Evolutionary conservation across 1,284 basidiomycete species (phyloP), one percentile per base, ranked within the genome.

Genomic region (Schizophyllum amplum): DNA sequence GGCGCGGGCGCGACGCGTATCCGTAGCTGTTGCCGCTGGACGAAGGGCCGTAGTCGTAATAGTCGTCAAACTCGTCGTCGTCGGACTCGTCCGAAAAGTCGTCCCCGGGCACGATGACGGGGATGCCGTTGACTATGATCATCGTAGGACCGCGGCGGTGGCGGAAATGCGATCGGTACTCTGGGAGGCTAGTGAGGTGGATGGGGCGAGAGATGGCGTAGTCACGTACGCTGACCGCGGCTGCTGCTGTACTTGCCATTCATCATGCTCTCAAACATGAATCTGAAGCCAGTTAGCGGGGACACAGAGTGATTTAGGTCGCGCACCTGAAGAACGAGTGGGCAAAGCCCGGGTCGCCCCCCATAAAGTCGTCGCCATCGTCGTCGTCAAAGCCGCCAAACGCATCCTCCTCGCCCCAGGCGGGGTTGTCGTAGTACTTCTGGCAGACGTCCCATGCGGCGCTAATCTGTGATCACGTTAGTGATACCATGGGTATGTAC

Each of bases 261-360:
- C 22, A 74, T 60, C 52, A 68, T 67, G 54, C 71, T 66, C 25
- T 64, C 64, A 54, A 74, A 72, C 65, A 74, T 66, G 57, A 65
- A 72, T 59, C 70, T 71, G 59, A 50, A 24, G 53, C 42, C 15
- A 26, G 33, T 47, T 51, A 55, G 47, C 51, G 22, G 58, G 21
- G 20, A 51, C 25, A 24, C 58, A 24, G 24, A 21, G 52, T 22
- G 17, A 23, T 5, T 9, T n/a, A 47, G 47, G 48, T n/a, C 24
- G 54, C 59, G 54, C 33, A 70, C 71, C 63, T 63, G 60, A 70
- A 72, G 56, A 67, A 72, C 6, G 64, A 42, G 13, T 42, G 61
- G 22, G 55, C 59, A 47, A 63, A 55, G 47, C 68, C 68, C 24
- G 63, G 62, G 55, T 42, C 33, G 13, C 33, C 33, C 17, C 68